Base-by-base conservation (phyloP, 2,329 filamentous ascomycete genomes). In the Xylaria arbuscula region DNA sequence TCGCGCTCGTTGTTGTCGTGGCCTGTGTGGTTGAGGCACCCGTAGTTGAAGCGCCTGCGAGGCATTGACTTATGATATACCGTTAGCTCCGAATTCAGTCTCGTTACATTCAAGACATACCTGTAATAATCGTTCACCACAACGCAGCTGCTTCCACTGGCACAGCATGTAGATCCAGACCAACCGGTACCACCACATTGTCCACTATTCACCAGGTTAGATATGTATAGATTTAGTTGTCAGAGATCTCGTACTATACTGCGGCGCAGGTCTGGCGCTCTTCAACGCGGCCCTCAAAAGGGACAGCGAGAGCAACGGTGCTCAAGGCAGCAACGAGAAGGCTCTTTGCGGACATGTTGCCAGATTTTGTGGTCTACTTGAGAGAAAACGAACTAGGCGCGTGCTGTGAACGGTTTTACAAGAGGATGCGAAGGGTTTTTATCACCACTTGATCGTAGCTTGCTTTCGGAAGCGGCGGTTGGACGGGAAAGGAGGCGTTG, bases 161-260 rank as follows among this genome's bases (percentile, higher is more conserved):
- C 72, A 66, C 84, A 86, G 77, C 82, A 84, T 1, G 81, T 83
- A n/a, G 81, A 71, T 24, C 83, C 84, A 17, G 68, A 74, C 77
- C 78, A 85, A 62, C 77, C 79, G n/a, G 71, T 78, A n/a, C 84
- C 83, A 65, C 83, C 84, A 50, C 84, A 85, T 67, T 85, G 84
- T 24, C 70, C 65, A 73, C 76, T 79, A 2, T 51, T 51, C 11
- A 50, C 48, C 42, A 56, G 15, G 59, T 65, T 61, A 65, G 70
- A 78, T 13, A 38, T 15, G 17, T 2, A 34, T 4, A 50, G 2
- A 19, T 59, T 45, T 10, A n/a, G 17, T n/a, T 3, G 22, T 34
- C 8, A 19, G 19, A 24, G 24, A 19, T 22, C 24, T 15, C 42
- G 32, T 70, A 72, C 70, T 60, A 72, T 66, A 67, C 54, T 9